Evolutionary conservation across 2,329 filamentous ascomycete species (phyloP).

Genomic region (Colletotrichum tofieldiae): DNA sequence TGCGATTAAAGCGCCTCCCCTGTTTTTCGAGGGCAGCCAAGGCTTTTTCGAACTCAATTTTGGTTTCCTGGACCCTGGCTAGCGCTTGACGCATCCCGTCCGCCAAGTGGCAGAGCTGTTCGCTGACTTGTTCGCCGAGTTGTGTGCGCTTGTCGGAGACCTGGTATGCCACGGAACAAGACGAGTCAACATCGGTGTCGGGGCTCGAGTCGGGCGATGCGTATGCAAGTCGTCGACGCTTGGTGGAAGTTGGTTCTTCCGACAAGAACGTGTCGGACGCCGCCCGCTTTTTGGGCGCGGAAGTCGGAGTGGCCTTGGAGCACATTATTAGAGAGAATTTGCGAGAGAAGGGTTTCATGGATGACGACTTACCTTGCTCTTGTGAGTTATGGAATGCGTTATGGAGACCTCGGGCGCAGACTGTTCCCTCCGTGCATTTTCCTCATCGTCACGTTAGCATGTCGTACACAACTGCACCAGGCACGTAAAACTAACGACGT

Average conservation of each 20-base stretch:
- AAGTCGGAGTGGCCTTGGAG: background rate
- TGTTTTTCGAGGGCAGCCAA: background rate
- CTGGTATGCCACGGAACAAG: no score
- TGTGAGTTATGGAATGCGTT: background rate
- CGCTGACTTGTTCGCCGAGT: background rate
- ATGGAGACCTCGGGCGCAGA: background rate
- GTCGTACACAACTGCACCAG: background rate
- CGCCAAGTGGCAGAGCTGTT: background rate
- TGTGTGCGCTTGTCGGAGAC: background rate
- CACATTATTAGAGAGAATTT: background rate
- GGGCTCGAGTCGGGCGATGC: background rate
- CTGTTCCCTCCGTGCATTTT: background rate
- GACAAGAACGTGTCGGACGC: background rate
- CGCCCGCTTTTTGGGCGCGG: background rate
- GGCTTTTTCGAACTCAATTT: background rate
- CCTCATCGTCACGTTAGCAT: background rate
- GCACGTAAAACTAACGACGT: background rate
- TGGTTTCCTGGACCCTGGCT: background rate
- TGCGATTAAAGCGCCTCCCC: background rate
- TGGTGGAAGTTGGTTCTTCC: background rate
- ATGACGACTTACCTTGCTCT: background rate
- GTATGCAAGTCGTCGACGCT: background rate
- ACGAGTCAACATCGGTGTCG: background rate
- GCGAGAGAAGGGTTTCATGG: background rate
- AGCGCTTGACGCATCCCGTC: background rate